Evolutionary conservation across 257 asterid genomes (phyloP).

Genomic region (Catharanthus roseus): DNA sequence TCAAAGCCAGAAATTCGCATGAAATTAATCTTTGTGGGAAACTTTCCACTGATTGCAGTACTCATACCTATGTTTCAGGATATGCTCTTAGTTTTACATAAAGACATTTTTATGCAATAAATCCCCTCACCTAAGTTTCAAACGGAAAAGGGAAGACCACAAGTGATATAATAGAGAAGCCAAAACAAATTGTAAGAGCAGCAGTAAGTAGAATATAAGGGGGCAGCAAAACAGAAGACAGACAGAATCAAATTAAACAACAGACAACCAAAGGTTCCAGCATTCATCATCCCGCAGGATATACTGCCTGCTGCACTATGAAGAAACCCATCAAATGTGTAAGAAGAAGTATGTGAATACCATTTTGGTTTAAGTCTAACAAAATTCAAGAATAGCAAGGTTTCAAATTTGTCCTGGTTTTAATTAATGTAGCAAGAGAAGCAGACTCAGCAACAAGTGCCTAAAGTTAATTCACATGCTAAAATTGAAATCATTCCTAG

Average conservation of each 20-base stretch:
- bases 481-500: not conserved
- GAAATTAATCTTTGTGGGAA: not conserved
- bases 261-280: not conserved
- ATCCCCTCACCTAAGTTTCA: not conserved
- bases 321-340: not conserved
- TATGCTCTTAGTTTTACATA: not conserved
- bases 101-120: not conserved
- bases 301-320: not conserved
- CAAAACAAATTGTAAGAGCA: not conserved
- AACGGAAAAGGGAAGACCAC: not conserved
- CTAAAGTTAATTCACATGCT: not conserved
- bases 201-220: not conserved
- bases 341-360: not conserved
- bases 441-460: not conserved
- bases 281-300: not conserved
- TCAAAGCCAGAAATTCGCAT: not conserved
- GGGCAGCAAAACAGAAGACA: not conserved
- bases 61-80: not conserved
- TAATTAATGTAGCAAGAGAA: not conserved
- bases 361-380: too few species aligned
- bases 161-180: not conserved
- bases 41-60: not conserved
- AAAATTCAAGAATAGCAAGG: not conserved
- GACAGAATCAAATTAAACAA: not conserved
- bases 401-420: not conserved